phyloP scores from a whole-genome alignment of 2,329 filamentous ascomycete species.

The Paraphoma sp. region DNA sequence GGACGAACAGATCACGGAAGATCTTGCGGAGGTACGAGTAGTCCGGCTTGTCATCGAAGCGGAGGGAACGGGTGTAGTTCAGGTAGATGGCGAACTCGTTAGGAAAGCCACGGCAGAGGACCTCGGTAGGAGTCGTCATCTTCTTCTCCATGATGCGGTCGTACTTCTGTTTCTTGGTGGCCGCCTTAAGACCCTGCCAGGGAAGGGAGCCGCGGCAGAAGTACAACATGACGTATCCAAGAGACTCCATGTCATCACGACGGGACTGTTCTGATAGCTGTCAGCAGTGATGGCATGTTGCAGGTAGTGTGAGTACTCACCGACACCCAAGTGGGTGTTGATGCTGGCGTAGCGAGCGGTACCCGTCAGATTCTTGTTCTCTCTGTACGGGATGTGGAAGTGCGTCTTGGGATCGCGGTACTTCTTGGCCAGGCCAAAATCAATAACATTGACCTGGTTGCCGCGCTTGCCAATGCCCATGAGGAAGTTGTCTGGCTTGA shows the following conservation, averaged over 20 bases:
- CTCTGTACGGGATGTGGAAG: constrained; percentile 99
- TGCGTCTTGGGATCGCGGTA: constrained; percentile 99
- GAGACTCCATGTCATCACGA: constrained; percentile 98
- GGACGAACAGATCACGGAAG: constrained; percentile 98
- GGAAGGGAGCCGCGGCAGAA: constrained; percentile 98
- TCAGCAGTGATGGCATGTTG: too few species aligned
- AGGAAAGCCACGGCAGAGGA: constrained; percentile 97
- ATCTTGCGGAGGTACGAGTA: constrained; percentile 99
- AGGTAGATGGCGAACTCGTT: constrained; percentile 99
- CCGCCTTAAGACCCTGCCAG: constrained; percentile 98
- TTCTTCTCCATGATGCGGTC: constrained; percentile 99
- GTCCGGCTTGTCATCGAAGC: constrained; percentile 99
- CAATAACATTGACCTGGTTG: constrained; percentile 99
- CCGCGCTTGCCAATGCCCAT: constrained; percentile 99
- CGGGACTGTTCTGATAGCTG: constrained; percentile 82
- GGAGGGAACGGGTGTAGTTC: constrained; percentile 97
- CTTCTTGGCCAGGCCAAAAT: constrained; percentile 99
- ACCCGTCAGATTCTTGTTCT: constrained; percentile 99
- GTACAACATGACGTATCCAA: constrained; percentile 99
- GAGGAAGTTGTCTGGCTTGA: constrained; percentile 99
- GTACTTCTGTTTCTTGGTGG: constrained; percentile 99
- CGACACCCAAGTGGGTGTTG: constrained; percentile 97
- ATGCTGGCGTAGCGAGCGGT: constrained; percentile 98
- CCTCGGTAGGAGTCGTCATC: constrained; percentile 99
- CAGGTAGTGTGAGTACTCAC: constrained; percentile 54